Percentiles rank a stretch among this genome's conserved stretches.
Conservation (phyloP, 805 yeast species). For the Torulaspora microellipsoides region DNA sequence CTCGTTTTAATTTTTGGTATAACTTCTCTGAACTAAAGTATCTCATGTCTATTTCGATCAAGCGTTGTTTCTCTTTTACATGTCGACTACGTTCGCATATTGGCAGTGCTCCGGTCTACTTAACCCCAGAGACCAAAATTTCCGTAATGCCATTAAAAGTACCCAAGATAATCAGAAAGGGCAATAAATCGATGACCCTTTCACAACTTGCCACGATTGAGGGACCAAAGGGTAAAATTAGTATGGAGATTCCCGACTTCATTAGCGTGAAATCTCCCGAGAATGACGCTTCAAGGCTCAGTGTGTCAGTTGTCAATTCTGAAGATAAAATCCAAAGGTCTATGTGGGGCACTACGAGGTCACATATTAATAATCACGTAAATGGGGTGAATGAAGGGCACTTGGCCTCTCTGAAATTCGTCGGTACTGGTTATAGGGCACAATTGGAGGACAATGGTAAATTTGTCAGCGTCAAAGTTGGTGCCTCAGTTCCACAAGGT, state of each 20-base stretch:
- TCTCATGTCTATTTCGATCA: constrained; percentile 8
- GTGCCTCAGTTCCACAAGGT: constrained; percentile 77
- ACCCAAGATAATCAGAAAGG: constrained; percentile 62
- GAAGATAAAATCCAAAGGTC: constrained; percentile 64
- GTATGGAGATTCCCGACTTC: constrained; percentile 68
- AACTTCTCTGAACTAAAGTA: constrained; percentile 1
- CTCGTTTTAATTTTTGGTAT: neutral
- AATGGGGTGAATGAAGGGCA: constrained; percentile 94
- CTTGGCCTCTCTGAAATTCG: constrained; percentile 75
- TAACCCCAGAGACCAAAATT: constrained; percentile 54
- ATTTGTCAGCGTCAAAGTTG: constrained; percentile 74
- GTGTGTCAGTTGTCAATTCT: constrained; percentile 55
- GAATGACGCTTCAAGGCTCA: constrained; percentile 35
- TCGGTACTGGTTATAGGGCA: constrained; percentile 97
- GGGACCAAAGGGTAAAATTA: constrained; percentile 76
- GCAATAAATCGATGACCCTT: constrained; percentile 53
- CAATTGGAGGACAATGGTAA: constrained; percentile 56
- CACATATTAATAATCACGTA: constrained; percentile 69
- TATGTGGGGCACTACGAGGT: constrained; percentile 93
- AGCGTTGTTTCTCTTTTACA: constrained; percentile 36
- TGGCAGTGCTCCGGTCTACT: constrained; percentile 72
- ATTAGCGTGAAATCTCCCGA: constrained; percentile 38
- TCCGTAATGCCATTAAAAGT: constrained; percentile 41
- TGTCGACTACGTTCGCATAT: constrained; percentile 51
- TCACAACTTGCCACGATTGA: constrained; percentile 54